These are phyloP conservation scores for Fusarium gaditjirri DNA, from an alignment of 2,329 filamentous ascomycete genomes.

Conservation along the genomic window DNA sequence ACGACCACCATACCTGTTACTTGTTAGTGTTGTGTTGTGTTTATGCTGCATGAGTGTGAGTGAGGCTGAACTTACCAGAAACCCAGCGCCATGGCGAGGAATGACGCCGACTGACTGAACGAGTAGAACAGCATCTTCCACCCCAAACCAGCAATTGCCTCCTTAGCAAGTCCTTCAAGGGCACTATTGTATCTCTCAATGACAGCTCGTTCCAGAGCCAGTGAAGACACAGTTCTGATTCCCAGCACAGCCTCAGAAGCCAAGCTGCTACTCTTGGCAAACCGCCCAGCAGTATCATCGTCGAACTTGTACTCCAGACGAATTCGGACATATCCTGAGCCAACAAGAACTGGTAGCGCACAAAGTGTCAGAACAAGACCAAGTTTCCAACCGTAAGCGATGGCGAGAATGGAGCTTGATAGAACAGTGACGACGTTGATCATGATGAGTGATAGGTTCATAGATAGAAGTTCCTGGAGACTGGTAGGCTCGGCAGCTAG, in stretches of 20 bases:
- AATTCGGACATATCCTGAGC: constrained; percentile 59
- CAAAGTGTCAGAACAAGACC: constrained; percentile 59
- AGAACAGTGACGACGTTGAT: constrained; percentile 58
- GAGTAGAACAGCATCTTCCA: constrained; percentile 56
- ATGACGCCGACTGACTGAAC: constrained; percentile 53
- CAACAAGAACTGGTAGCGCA: constrained; percentile 57
- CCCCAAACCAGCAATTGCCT: constrained; percentile 46
- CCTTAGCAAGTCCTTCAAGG: constrained; percentile 47
- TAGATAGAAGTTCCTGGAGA: constrained; percentile 61
- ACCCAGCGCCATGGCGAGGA: constrained; percentile 53
- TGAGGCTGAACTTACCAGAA: constrained; percentile 48
- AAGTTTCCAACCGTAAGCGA: constrained; percentile 62
- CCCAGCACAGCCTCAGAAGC: constrained; percentile 62
- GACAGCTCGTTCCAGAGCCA: constrained; percentile 58
- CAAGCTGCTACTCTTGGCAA: constrained; percentile 58
- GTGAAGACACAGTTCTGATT: constrained; percentile 60
- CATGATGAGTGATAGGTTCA: constrained; percentile 60
- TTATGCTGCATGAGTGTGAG: fast-evolving
- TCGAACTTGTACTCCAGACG: constrained; percentile 60
- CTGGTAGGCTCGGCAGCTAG: constrained; percentile 56
- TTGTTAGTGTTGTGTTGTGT: neutral
- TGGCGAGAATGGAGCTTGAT: constrained; percentile 57
- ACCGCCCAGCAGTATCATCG: constrained; percentile 55
- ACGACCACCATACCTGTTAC: constrained; percentile 51
- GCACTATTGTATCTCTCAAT: constrained; percentile 49